These are phyloP conservation scores for Backusella tuberculispora DNA, from an alignment of 192 early-diverging fungal species.

Conservation along the genomic window DNA sequence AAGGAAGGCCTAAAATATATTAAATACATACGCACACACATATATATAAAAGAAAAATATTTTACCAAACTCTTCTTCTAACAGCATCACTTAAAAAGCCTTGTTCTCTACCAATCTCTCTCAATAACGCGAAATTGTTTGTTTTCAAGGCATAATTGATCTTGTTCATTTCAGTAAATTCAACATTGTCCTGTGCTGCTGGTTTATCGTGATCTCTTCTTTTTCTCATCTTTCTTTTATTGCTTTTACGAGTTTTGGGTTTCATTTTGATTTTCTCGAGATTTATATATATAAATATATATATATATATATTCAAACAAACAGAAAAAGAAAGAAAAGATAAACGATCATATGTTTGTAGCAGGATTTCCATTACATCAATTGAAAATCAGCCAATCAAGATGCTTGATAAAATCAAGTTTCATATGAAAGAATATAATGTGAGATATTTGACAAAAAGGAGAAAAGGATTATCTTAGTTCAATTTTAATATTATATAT, in stretches of 20 bases:
- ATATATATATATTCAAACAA: no score
- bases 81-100: constrained; percentile 52
- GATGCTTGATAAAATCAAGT: no score
- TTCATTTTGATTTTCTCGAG: no score
- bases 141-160: constrained; percentile 48
- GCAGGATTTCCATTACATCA: no score
- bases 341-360: no score
- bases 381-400: no score
- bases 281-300: no score
- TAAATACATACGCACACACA: background rate
- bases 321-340: no score
- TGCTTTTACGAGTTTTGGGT: constrained; percentile 16
- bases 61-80: constrained; percentile 50
- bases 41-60: background rate
- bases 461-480: no score
- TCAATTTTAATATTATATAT: no score
- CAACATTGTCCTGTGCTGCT: constrained; percentile 30
- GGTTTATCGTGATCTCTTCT: background rate
- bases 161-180: constrained; percentile 42
- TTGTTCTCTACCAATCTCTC: constrained; percentile 31
- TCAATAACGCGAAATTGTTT: constrained; percentile 28
- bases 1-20: constrained; percentile 46
- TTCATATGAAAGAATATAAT: no score
- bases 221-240: constrained; percentile 5
- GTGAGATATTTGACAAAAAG: no score